Evolutionary conservation across 2,329 filamentous ascomycete genomes (phyloP).

Genomic region (Knoxdaviesia proteae): DNA sequence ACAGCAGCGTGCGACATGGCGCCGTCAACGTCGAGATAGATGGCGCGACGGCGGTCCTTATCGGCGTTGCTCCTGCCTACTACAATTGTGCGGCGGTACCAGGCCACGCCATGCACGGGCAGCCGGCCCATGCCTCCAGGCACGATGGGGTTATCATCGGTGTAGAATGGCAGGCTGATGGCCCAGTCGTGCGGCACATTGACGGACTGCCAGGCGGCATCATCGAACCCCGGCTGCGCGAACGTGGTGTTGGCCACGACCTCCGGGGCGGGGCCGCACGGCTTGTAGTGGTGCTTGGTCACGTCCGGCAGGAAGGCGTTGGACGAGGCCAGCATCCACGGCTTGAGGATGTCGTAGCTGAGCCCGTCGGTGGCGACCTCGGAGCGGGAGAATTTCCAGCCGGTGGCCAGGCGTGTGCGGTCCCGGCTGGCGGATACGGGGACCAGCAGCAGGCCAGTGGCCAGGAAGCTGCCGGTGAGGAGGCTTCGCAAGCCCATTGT

Average conservation of each 20-base stretch:
- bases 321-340: constrained; percentile 19
- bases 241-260: constrained; percentile 13
- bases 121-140: constrained; percentile 20
- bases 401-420: constrained; percentile 13
- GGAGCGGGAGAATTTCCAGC: constrained; percentile 18
- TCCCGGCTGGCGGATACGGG: constrained; percentile 5
- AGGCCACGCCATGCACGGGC: constrained; percentile 29
- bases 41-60: constrained; percentile 14
- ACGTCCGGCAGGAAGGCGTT: constrained; percentile 17
- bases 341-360: constrained; percentile 13
- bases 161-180: constrained; percentile 22
- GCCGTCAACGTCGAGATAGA: constrained; percentile 27
- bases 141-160: constrained; percentile 12
- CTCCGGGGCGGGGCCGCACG: constrained; percentile 6
- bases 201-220: constrained; percentile 18
- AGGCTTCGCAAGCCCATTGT: too few relatives aligned
- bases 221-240: constrained; percentile 15
- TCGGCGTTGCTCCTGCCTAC: too few relatives aligned
- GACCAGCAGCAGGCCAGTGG: too few relatives aligned
- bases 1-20: constrained; percentile 30
- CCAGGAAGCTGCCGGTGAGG: too few relatives aligned
- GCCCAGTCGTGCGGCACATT: constrained; percentile 28
- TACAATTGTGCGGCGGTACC: constrained; percentile 20
- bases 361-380: constrained; percentile 15
- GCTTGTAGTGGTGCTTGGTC: constrained; percentile 11